phyloP scores from a whole-genome alignment of 257 asterid genomes.

The Solanum clarkiae region DNA sequence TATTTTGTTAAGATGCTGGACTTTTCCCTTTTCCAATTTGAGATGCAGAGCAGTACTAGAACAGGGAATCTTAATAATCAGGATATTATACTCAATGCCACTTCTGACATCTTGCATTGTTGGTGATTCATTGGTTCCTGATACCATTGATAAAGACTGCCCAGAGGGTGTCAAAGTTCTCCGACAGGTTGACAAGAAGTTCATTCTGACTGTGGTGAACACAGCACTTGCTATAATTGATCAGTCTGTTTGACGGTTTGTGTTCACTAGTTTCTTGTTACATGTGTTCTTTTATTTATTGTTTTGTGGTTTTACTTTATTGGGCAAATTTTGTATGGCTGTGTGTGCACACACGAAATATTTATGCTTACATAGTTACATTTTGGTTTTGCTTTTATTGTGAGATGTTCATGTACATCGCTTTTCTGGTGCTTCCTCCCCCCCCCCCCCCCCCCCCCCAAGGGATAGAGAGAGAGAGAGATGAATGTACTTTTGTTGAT shows the following conservation, averaged over 20 bases:
- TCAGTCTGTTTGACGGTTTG: slow-evolving; percentile 2
- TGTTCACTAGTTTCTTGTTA: not conserved
- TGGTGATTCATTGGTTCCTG: slow-evolving; percentile 57
- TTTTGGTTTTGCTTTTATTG: no score
- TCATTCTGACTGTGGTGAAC: slow-evolving; percentile 56
- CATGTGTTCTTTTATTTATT: not conserved
- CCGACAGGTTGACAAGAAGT: slow-evolving; percentile 85
- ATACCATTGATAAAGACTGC: slow-evolving; percentile 49
- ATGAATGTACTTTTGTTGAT: not conserved
- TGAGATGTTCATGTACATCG: no score
- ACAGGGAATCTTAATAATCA: slow-evolving; percentile 16
- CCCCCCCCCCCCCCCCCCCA: no score
- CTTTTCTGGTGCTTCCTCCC: no score
- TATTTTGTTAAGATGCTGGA: not conserved
- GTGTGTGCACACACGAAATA: not conserved
- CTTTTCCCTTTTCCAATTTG: slow-evolving; percentile 1
- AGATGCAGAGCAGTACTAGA: slow-evolving; percentile 24
- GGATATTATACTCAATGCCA: slow-evolving; percentile 50
- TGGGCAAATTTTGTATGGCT: not conserved
- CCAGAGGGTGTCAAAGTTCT: slow-evolving; percentile 76
- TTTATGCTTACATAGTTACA: not conserved
- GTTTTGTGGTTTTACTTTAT: not conserved
- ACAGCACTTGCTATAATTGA: slow-evolving; percentile 45
- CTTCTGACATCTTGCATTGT: slow-evolving; percentile 45
- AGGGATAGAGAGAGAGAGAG: no score